Evolutionary conservation across 1,284 basidiomycete genomes (phyloP), one percentile per base, ranked within the genome.

Genomic region (Neolentinus lepideus): DNA sequence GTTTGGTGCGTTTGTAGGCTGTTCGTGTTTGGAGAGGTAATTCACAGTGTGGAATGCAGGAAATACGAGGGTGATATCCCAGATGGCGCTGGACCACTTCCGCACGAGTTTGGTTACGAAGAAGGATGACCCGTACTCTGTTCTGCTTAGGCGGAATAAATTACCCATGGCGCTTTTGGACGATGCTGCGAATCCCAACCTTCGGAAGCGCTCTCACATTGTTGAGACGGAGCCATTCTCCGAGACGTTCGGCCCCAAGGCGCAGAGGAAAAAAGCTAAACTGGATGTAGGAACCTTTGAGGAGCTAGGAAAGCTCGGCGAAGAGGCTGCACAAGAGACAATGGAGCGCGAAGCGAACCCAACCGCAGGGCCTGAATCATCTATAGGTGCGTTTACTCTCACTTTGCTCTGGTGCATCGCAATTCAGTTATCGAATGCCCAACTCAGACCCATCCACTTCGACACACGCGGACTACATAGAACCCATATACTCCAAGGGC

Each of bases 51-150:
- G 26, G 51, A 54, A 52, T 56, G 21, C 60, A 94, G 92, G 95
- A 51, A 99, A 99, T 74, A 99, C 97, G 11, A 81, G 97, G 66
- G 96, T 98, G 54, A 98, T 99, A 68, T 94, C 92, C n/a, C 94
- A 98, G 67, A 90, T 83, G 38, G 94, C 94, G 6, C 73, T 98
- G 64, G 94, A 98, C 66, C 94, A 96, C 70, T 97, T 98, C 74
- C 78, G 94, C 53, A 92, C 90, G 12, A 93, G 90, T 61, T 78
- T 98, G 51, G 79, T 82, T 29, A 75, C 81, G 12, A 93, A 87
- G 69, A 91, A 92, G 64, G 81, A 91, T 70, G 94, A 98, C 67
- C 95, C 95, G 0, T 98, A 97, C 69, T 94, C 92, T 4, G 94
- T 98, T 2, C 80, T 98, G 16, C 71, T 98, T 46, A 87, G 88